Evolutionary conservation across 139 green algal species (phyloP).

Genomic region (Tetradesmus obliquus): DNA sequence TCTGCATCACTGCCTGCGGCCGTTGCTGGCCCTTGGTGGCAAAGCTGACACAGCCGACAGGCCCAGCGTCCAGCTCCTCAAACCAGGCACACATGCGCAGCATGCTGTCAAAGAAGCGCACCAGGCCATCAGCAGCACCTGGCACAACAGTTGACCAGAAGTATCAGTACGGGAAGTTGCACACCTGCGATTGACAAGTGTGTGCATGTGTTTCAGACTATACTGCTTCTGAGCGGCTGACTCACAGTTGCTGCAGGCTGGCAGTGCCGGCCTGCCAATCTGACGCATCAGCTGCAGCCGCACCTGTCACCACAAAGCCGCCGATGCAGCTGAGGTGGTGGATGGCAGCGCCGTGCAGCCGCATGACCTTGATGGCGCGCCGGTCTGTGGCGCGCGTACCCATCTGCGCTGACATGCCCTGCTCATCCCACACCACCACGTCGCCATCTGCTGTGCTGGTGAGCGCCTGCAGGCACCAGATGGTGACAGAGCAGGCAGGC

Average conservation of each 20-base stretch:
- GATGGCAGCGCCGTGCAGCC: conserved; percentile 75
- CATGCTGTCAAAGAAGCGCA: conserved; percentile 84
- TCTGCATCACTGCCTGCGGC: conserved; percentile 25
- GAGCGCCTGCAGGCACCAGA: conserved; percentile 49
- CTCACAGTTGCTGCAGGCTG: no score
- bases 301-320: conserved; percentile 43
- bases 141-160: background rate
- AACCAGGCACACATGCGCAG: conserved; percentile 86
- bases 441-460: conserved; percentile 78
- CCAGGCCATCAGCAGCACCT: conserved; percentile 51
- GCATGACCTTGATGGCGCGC: conserved; percentile 82
- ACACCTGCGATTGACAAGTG: no score
- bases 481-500: background rate
- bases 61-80: conserved; percentile 81
- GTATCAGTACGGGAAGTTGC: no score
- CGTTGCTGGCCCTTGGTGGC: conserved; percentile 43
- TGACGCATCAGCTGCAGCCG: background rate
- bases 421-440: conserved; percentile 83
- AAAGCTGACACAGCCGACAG: conserved; percentile 70
- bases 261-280: background rate
- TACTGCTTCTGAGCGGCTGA: no score
- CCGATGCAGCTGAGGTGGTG: conserved; percentile 65
- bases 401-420: conserved; percentile 67
- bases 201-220: no score
- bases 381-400: conserved; percentile 63